Base-by-base conservation (phyloP, 225 moss, liverwort and hornwort species). In the Pleurozium schreberi region DNA sequence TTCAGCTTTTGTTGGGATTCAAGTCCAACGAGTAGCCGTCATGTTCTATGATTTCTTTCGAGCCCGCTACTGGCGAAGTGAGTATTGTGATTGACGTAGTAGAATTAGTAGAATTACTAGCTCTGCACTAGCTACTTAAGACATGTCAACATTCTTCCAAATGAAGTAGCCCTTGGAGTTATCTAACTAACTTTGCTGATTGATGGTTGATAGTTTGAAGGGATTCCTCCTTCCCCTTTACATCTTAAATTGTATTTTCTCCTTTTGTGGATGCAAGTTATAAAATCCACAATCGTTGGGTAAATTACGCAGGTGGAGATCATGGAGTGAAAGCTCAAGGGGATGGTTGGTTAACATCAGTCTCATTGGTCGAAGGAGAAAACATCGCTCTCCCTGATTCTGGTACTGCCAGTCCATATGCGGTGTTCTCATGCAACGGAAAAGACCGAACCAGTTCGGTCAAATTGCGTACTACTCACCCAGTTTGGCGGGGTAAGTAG, bases 321-420 rank as follows among this genome's bases (percentile, higher is more conserved):
- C 96, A 98, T 91, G 98, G 98, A 68, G 94, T 97, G 75, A 98
- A 98, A 86, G 96, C 98, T 26, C 92, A 84, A 80, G 97, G 98
- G 43, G 92, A 95, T 76, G 98, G 98, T 40, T 98, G 98, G 98
- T 90, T 97, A 65, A 90, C 94, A 74, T 88, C 96, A 71, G 94
- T 96, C 42, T 91, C 97, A 80, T 76, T 98, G 77, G 89, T 97
- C 38, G 96, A 95, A 84, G 98, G 95, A 80, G 88, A 91, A 83
- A 91, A 96, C 81, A 88, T 98, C 47, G 93, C 92, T 68, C 93
- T 94, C 28, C 88, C 92, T 57, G 95, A 95, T 60, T 88, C 96
- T 66, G 96, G 94, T 43, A 84, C 92, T 85, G 88, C 93, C 13
- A 97, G 94, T 75, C 96, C 98, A 25, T 98, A 96, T 61, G 98